phyloP scores from a whole-genome alignment of 2,329 filamentous ascomycete species.

The Hymenoscyphus repandus region DNA sequence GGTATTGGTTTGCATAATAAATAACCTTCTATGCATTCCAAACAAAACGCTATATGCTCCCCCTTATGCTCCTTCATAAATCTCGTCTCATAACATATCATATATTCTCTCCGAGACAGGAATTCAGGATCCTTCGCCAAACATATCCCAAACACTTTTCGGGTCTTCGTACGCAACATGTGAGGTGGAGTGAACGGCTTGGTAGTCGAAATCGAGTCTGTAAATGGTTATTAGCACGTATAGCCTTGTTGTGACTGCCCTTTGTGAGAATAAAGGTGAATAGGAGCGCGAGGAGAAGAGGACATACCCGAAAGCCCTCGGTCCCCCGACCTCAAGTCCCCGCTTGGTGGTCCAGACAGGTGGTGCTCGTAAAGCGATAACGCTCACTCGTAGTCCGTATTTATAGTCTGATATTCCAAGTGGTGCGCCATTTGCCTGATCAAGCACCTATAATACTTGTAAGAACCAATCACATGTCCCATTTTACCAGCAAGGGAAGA shows the following conservation, averaged over 20 bases:
- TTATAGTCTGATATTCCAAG: slow-evolving; percentile 46
- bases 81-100: no score
- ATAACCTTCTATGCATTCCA: no score
- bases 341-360: slow-evolving; percentile 41
- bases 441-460: slow-evolving; percentile 30
- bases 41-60: no score
- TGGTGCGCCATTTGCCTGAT: slow-evolving; percentile 43
- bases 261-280: not conserved
- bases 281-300: not conserved
- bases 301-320: slow-evolving; percentile 36
- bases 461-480: not conserved
- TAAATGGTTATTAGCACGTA: not conserved
- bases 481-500: not conserved
- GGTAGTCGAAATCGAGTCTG: slow-evolving; percentile 25
- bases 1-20: no score
- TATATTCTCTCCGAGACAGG: no score
- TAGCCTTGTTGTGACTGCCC: not conserved
- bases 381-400: slow-evolving; percentile 45
- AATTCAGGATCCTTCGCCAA: slow-evolving; percentile 6
- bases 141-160: slow-evolving; percentile 29
- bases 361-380: slow-evolving; percentile 45
- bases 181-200: slow-evolving; percentile 10
- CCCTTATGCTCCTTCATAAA: no score
- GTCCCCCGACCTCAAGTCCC: slow-evolving; percentile 37
- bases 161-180: slow-evolving; percentile 22